These are phyloP conservation scores for Zasmidium angulare DNA, from an alignment of 2,329 filamentous ascomycete species.

Conservation along the genomic window DNA sequence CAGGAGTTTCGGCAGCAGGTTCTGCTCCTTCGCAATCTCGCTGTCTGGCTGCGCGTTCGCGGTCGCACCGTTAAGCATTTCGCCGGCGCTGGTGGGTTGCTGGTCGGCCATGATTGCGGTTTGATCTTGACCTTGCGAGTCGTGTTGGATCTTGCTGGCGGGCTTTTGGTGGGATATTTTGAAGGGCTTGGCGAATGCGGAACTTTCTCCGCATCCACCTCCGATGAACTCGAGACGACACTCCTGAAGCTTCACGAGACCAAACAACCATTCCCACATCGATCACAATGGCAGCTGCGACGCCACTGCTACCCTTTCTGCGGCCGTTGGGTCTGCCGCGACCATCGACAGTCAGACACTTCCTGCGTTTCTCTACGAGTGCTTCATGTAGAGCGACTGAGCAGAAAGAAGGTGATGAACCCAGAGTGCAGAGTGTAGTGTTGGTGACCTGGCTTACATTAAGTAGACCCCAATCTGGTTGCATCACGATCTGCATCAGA, in stretches of 20 bases:
- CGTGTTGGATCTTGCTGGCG: neutral
- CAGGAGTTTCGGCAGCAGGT: constrained; percentile 84
- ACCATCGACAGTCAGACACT: constrained; percentile 37
- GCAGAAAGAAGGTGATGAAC: constrained; percentile 26
- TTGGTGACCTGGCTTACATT: no score
- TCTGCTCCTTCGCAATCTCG: constrained; percentile 64
- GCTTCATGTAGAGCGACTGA: constrained; percentile 28
- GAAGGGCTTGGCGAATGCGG: neutral
- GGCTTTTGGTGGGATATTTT: constrained; percentile 1
- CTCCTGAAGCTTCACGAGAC: neutral
- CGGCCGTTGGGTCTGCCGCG: constrained; percentile 41
- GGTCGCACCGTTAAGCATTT: constrained; percentile 11
- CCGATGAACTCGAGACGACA: neutral
- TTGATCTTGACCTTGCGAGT: neutral
- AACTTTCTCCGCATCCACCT: neutral
- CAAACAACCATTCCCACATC: constrained; percentile 1
- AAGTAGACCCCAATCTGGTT: constrained; percentile 33
- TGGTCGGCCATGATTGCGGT: constrained; percentile 7
- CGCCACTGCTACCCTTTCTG: constrained; percentile 41
- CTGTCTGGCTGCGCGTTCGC: constrained; percentile 37
- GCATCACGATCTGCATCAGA: constrained; percentile 35
- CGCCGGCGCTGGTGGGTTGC: constrained; percentile 7
- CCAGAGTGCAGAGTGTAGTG: neutral
- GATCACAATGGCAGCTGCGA: constrained; percentile 36
- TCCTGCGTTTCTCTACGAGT: constrained; percentile 43